These are phyloP conservation scores for Melanomma pulvis-pyrius DNA, from an alignment of 495 filamentous ascomycete genomes.

Conservation along the genomic window DNA sequence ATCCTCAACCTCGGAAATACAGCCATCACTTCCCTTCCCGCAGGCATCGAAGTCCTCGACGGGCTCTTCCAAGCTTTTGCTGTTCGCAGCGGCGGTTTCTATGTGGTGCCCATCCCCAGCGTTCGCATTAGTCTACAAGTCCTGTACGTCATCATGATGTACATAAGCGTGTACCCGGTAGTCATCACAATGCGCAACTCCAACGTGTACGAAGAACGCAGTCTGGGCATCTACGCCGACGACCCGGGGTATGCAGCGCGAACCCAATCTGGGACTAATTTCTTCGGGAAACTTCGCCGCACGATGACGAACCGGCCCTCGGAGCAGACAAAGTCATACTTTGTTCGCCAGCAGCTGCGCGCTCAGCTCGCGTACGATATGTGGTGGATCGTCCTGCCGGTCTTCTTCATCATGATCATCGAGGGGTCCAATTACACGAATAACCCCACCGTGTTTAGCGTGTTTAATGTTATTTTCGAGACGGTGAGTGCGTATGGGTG, in stretches of 20 bases:
- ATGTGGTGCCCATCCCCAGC: constrained; percentile 71
- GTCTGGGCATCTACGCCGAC: constrained; percentile 67
- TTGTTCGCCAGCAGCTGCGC: constrained; percentile 70
- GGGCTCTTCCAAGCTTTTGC: constrained; percentile 84
- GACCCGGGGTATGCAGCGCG: constrained; percentile 45
- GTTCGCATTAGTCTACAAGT: constrained; percentile 75
- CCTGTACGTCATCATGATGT: constrained; percentile 87
- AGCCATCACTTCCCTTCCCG: constrained; percentile 59
- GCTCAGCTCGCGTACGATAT: constrained; percentile 83
- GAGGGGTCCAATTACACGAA: constrained; percentile 67
- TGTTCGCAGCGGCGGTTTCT: constrained; percentile 82
- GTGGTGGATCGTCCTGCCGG: constrained; percentile 79
- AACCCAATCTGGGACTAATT: constrained; percentile 26
- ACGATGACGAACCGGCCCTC: constrained; percentile 38
- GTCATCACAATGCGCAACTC: constrained; percentile 58
- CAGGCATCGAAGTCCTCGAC: constrained; percentile 66
- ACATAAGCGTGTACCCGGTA: constrained; percentile 67
- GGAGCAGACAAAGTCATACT: constrained; percentile 53
- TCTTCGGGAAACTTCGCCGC: constrained; percentile 35
- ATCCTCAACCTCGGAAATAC: constrained; percentile 75
- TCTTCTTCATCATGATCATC: constrained; percentile 72
- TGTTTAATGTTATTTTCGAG: constrained; percentile 88
- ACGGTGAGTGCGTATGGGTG: constrained; percentile 83
- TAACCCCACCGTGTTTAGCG: constrained; percentile 70
- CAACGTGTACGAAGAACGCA: constrained; percentile 59